A percentile compares a stretch with the other conserved stretches of the same genome.
Evolutionary conservation across 768 basidiomycete genomes (phyloP).

Genomic region (Pilatotrama ljubarskyi): DNA sequence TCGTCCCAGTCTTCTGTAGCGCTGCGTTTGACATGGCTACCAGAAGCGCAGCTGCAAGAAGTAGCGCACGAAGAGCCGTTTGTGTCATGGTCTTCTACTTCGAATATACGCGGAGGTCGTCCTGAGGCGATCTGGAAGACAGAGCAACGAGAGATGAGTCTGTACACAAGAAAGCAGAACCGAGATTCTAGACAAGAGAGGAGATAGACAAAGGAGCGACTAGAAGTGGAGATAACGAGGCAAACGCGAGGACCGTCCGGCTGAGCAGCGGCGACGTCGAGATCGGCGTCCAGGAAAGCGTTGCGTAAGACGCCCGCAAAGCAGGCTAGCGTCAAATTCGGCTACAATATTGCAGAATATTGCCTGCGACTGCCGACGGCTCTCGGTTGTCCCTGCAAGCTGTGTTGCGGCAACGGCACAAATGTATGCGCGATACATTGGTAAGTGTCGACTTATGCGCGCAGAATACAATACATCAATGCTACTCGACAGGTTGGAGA

Average conservation of each 20-base stretch:
- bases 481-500: conserved; percentile 19
- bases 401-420: neutral
- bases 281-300: conserved; percentile 4
- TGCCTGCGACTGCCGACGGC: neutral
- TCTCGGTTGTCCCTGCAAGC: neutral
- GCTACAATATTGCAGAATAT: neutral
- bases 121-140: neutral
- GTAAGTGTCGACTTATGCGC: neutral
- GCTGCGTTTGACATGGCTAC: neutral
- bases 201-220: conserved; percentile 4
- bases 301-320: neutral
- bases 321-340: neutral
- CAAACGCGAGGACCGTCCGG: conserved; percentile 10
- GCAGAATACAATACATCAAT: conserved; percentile 16
- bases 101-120: neutral
- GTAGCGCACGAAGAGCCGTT: neutral
- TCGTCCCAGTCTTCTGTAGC: neutral
- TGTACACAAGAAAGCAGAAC: neutral
- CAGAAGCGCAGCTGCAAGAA: neutral
- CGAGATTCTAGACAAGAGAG: neutral
- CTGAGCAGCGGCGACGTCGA: neutral
- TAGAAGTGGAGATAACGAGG: conserved; percentile 13
- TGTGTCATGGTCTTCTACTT: neutral
- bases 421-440: neutral
- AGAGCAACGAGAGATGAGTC: neutral